Percentiles rank a stretch among this genome's conserved stretches.
These are phyloP conservation scores for Trichosporon sp. DNA, from an alignment of 1,284 basidiomycete species.

Conservation along the genomic window DNA sequence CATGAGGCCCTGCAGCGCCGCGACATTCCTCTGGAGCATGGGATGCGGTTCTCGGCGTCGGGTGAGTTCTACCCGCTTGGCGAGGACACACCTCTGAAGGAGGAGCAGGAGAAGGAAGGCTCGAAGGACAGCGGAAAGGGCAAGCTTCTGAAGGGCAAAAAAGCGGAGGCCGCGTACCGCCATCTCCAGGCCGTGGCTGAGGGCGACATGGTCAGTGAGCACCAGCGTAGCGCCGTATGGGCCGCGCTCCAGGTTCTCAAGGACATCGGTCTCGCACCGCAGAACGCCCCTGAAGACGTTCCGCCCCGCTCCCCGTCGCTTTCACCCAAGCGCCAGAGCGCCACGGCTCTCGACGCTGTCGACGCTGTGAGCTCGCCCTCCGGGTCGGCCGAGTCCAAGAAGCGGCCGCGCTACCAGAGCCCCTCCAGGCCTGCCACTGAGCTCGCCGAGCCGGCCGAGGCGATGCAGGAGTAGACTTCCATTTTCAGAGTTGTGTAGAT, in stretches of 20 bases:
- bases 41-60: conserved; percentile 27
- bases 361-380: neutral
- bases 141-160: neutral
- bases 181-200: conserved; percentile 18
- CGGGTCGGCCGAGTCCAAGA: neutral
- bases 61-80: conserved; percentile 15
- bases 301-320: neutral
- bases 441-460: neutral
- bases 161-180: conserved; percentile 11
- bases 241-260: conserved; percentile 14
- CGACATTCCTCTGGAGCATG: conserved; percentile 43
- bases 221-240: conserved; percentile 1
- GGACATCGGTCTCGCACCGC: neutral
- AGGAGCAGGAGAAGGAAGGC: neutral
- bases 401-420: conserved; percentile 4
- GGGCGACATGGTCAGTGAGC: conserved; percentile 4
- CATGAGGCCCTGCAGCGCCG: conserved; percentile 39
- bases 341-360: neutral
- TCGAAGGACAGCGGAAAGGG: neutral
- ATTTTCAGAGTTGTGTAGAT: neutral
- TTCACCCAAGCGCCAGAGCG: neutral
- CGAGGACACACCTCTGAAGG: neutral
- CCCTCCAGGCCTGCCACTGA: neutral
- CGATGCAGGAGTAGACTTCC: neutral
- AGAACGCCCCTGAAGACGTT: neutral